Evolutionary conservation across 768 basidiomycete species (phyloP), one percentile per base, ranked within the genome.

Genomic region (Russula sp.): DNA sequence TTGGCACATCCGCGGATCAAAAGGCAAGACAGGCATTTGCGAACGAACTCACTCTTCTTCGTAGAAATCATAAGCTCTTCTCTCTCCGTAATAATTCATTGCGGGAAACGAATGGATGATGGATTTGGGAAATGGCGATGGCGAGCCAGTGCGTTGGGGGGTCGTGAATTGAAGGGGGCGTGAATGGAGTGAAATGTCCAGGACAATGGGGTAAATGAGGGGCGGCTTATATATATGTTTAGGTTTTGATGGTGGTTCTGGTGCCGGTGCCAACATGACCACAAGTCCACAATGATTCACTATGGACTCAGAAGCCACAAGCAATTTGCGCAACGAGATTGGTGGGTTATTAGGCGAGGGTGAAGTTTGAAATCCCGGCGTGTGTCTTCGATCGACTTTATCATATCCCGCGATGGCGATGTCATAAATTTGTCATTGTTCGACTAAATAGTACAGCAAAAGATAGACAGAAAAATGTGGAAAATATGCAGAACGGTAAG

Each of bases 341-440:
- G 46, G 46, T 38, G 38, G 56, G 34, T 6, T 57, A 14, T 6
- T 57, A 46, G 46, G 57, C 44, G 57, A 57, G 14, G 32, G 38
- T 32, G 42, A 22, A 28, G 1, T 1, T 44, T 42, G 42, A 42
- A 44, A 48, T 48, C 0, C 22, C 2, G 7, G 10, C 14, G 9
- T 16, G 42, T 57, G 28, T 57, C 56, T 22, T 28, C 3, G 42
- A 44, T 57, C 13, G 40, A 44, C 16, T 26, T 34, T 40, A 56
- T 56, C 55, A 22, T 22, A 14, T 32, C 10, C 52, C 7, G 20
- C 3, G 18, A 56, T 18, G 14, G 20, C 9, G 24, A 56, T 18
- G 14, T n/a, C 54, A 56, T 40, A 40, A 49, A 14, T 14, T 26
- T 34, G 8, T 48, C 53, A 62, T 62, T 62, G 61, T 62, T 62